Evolutionary conservation across 1,284 basidiomycete species (phyloP), one percentile per base, ranked within the genome.

Genomic region (Cutaneotrichosporon cyanovorans): DNA sequence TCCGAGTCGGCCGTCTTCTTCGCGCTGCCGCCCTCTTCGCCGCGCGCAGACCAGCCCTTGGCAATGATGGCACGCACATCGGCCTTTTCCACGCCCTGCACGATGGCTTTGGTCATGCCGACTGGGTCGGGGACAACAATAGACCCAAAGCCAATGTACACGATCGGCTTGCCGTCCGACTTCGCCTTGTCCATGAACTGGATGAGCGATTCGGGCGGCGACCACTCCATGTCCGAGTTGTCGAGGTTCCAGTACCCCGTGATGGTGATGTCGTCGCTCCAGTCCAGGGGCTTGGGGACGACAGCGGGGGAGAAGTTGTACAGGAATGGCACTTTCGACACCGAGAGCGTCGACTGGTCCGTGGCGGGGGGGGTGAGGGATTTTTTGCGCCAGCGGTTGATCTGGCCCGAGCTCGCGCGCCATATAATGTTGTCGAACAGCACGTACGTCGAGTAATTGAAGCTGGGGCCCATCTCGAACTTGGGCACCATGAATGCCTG

Each of bases 401-500:
- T 84, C 66, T 97, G 93, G 2, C 87, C 85, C 2, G 92, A 78
- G 36, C 83, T 93, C 8, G 87, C 91, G 43, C 87, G 79, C 93
- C 93, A 98, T 71, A 98, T 95, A 31, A 98, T 86, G 74, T 96
- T 91, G 66, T 98, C 93, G 64, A 97, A 97, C 78, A 73, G 73
- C 22, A 72, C 73, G 59, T 74, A 75, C 0, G 74, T 74, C 90
- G 96, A 93, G 70, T 95, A 97, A 66, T 98, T 98, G 72, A 96
- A 98, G 55, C 86, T 79, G 23, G 92, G 92, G 20, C 93, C 93
- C 81, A 91, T 88, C 81, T 90, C 72, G 62, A 81, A 81, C 49
- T 92, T 90, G 1, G 95, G 93, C 3, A 97, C 93, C 16, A 90
- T 91, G 63, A 98, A 98, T 4, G 93, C 91, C 65, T 98, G 93